These are phyloP conservation scores for Suillus discolor DNA, from an alignment of 768 basidiomycete species.

Conservation along the genomic window DNA sequence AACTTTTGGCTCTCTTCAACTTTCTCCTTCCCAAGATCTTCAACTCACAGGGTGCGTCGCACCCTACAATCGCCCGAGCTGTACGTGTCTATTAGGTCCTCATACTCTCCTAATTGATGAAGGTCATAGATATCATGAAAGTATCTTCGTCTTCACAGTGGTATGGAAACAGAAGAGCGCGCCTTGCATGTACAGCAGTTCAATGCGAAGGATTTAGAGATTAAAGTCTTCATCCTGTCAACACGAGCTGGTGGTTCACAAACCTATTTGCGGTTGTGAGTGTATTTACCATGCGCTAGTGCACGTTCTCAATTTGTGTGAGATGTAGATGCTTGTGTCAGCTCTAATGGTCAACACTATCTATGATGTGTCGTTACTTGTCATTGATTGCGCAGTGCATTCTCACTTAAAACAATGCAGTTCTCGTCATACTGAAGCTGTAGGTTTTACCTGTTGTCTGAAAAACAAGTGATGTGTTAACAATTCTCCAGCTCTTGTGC, in stretches of 20 bases:
- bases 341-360: too few species aligned
- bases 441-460: too few species aligned
- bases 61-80: neutral
- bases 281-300: too few species aligned
- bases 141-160: slow-evolving; percentile 90
- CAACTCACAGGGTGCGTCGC: slow-evolving; percentile 81
- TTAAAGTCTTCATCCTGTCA: slow-evolving; percentile 90
- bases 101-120: slow-evolving; percentile 99
- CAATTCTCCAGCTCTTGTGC: too few species aligned
- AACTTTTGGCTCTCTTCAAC: slow-evolving; percentile 93
- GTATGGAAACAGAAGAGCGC: slow-evolving; percentile 94
- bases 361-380: too few species aligned
- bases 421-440: too few species aligned
- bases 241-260: slow-evolving; percentile 83
- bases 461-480: too few species aligned
- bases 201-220: slow-evolving; percentile 87
- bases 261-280: too few species aligned
- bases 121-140: slow-evolving; percentile 98
- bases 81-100: slow-evolving; percentile 60
- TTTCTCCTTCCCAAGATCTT: slow-evolving; percentile 95
- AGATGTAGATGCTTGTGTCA: too few species aligned
- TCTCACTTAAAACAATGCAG: too few species aligned
- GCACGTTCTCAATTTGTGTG: too few species aligned
- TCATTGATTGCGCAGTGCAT: too few species aligned
- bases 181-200: slow-evolving; percentile 83